Conservation (phyloP, 1,139 yeast species). For the Blastobotrys raffinosifermentans region DNA sequence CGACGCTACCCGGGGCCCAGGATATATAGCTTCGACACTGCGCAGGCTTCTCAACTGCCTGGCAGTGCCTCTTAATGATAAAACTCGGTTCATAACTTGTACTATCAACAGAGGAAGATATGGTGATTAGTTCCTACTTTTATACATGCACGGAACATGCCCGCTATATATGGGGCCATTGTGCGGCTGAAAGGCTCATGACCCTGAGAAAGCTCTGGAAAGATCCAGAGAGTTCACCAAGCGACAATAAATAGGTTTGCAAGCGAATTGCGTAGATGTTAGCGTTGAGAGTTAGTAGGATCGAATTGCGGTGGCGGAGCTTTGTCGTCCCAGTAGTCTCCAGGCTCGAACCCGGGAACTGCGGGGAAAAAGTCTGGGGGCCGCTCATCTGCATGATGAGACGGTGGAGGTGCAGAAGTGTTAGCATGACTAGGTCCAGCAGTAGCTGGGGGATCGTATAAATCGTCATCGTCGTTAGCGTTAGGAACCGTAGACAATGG, state of each 20-base stretch:
- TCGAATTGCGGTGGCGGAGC: conserved; percentile 10
- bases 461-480: conserved; percentile 12
- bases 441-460: too few species aligned
- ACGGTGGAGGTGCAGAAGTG: conserved; percentile 2
- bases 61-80: not conserved
- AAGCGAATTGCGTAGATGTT: too few species aligned
- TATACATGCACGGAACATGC: too few species aligned
- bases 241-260: conserved; percentile 2
- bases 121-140: conserved; percentile 1
- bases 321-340: conserved; percentile 32
- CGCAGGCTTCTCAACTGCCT: not conserved
- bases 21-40: too few species aligned
- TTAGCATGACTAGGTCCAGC: too few species aligned
- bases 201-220: too few species aligned
- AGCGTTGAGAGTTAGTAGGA: conserved; percentile 1
- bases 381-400: conserved; percentile 3
- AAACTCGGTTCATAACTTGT: conserved; percentile 2
- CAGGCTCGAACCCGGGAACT: conserved; percentile 27
- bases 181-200: too few species aligned
- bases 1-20: conserved; percentile 2
- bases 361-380: conserved; percentile 19
- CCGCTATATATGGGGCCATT: too few species aligned
- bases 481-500: too few species aligned
- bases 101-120: not conserved
- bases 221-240: conserved; percentile 3